Percentiles rank a stretch among this genome's conserved stretches.
Conservation (phyloP, 177 flowering plant species). For the Telopea speciosissima region DNA sequence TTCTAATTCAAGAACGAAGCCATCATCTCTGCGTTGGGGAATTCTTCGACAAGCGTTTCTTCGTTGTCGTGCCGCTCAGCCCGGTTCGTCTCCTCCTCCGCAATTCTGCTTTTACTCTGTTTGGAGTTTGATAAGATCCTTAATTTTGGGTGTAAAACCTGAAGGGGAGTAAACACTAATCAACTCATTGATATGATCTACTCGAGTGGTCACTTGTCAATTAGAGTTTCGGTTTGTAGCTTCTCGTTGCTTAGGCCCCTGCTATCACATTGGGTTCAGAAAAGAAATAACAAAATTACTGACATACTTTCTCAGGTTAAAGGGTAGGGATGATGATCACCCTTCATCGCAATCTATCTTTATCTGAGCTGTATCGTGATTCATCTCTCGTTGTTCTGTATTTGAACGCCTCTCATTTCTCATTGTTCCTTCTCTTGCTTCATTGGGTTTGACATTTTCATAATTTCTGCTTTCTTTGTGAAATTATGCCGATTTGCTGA, state of each 20-base stretch:
- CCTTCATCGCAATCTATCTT: not conserved
- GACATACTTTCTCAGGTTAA: not conserved
- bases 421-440: not conserved
- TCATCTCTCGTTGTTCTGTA: too few relatives aligned
- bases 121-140: not conserved
- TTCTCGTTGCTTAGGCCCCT: not conserved
- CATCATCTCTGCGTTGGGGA: slow-evolving; percentile 69
- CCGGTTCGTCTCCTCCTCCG: slow-evolving; percentile 17
- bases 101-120: not conserved
- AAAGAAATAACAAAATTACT: too few relatives aligned
- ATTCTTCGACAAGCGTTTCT: slow-evolving; percentile 71
- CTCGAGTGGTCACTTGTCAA: not conserved
- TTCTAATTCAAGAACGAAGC: slow-evolving; percentile 12
- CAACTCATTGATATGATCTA: too few relatives aligned
- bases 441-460: too few relatives aligned
- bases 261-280: not conserved
- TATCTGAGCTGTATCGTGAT: not conserved
- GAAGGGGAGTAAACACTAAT: too few relatives aligned
- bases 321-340: not conserved
- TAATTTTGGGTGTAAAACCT: not conserved
- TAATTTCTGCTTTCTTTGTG: not conserved
- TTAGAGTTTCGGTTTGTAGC: slow-evolving; percentile 1
- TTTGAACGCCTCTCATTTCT: too few relatives aligned
- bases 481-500: not conserved
- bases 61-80: slow-evolving; percentile 17